Evolutionary conservation across 192 early-diverging fungal species (phyloP).

Genomic region (Linnemannia exigua): DNA sequence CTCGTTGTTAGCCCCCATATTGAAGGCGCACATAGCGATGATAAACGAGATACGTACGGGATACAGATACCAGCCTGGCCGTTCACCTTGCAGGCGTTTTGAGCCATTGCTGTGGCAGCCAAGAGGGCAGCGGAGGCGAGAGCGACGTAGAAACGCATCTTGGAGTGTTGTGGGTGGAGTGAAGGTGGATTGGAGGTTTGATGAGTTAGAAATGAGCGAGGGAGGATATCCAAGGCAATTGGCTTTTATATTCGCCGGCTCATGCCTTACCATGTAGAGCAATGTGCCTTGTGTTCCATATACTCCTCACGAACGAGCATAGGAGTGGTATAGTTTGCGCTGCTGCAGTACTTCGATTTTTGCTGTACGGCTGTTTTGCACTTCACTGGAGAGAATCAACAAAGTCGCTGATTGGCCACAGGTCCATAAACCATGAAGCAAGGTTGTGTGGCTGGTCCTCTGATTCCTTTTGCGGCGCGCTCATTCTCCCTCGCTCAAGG

Average conservation of each 20-base stretch:
- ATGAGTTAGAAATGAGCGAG: neutral
- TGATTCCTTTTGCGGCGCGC: no score
- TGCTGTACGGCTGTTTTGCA: no score
- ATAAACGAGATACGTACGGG: constrained; percentile 2
- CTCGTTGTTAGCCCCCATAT: neutral
- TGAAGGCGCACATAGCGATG: neutral
- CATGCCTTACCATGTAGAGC: neutral
- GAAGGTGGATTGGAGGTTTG: constrained; percentile 4
- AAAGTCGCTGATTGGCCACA: no score
- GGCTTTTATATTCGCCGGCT: constrained; percentile 10
- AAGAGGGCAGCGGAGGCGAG: constrained; percentile 3
- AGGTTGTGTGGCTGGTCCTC: no score
- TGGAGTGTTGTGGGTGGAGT: neutral
- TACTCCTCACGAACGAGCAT: no score
- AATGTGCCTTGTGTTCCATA: no score
- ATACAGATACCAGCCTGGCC: constrained; percentile 12
- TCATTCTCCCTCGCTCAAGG: no score
- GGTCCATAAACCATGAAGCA: no score
- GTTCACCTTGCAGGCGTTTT: neutral
- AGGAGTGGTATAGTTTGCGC: no score
- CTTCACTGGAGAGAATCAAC: no score
- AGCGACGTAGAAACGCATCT: neutral
- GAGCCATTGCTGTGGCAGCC: constrained; percentile 7
- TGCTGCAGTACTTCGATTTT: no score
- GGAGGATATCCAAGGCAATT: neutral